These are phyloP conservation scores for Trichoderma hamatum DNA, from an alignment of 2,329 filamentous ascomycete species.

Conservation along the genomic window DNA sequence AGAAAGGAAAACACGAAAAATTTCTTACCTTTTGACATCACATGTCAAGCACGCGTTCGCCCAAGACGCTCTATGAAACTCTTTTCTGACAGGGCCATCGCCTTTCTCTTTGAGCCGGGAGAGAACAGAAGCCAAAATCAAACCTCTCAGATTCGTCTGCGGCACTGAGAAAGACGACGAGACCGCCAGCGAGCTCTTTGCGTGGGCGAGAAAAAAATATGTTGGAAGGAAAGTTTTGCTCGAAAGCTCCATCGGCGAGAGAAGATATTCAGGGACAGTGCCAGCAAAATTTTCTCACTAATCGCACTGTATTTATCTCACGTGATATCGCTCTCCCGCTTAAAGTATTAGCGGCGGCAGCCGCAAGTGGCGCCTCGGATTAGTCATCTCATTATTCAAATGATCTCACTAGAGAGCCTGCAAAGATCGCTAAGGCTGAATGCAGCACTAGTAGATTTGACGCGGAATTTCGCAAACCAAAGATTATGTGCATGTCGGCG, in stretches of 20 bases:
- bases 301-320: conserved; percentile 34
- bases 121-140: neutral
- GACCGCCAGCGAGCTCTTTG: neutral
- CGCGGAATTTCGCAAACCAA: conserved; percentile 6
- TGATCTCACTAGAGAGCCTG: neutral
- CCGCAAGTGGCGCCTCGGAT: conserved; percentile 26
- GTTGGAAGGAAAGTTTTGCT: conserved; percentile 1
- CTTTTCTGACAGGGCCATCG: neutral
- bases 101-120: neutral
- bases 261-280: conserved; percentile 43
- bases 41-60: neutral
- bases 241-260: conserved; percentile 28
- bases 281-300: conserved; percentile 33
- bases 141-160: neutral
- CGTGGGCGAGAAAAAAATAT: neutral
- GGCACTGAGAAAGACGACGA: neutral
- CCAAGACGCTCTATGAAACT: conserved; percentile 1
- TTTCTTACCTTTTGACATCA: conserved; percentile 33
- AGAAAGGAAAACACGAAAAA: conserved; percentile 26
- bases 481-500: neutral
- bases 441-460: conserved; percentile 8
- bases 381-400: neutral
- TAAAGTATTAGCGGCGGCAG: conserved; percentile 28
- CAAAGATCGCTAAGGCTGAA: conserved; percentile 10
- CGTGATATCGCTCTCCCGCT: conserved; percentile 32